Conservation (phyloP, 805 yeast genomes). For the Cyberlindnera lachancei region DNA sequence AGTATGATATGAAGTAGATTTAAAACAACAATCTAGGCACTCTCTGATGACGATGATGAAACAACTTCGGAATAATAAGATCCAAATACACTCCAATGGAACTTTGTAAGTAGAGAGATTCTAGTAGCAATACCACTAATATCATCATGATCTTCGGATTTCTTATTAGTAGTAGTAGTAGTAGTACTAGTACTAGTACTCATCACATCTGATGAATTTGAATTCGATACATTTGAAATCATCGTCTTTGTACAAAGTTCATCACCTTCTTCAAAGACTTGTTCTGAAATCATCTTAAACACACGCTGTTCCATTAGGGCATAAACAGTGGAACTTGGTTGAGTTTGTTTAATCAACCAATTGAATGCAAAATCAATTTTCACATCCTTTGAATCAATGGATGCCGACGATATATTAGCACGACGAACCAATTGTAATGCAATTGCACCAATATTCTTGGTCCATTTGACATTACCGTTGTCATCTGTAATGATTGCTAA, state of each 20-base stretch:
- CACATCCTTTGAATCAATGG: slow-evolving; percentile 6
- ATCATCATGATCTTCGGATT: slow-evolving; percentile 43
- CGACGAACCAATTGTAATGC: slow-evolving; percentile 57
- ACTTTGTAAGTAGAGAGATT: slow-evolving; percentile 47
- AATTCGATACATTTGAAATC: not conserved
- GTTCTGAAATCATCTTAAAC: slow-evolving; percentile 39
- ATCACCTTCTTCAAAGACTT: slow-evolving; percentile 24
- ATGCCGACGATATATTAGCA: slow-evolving; percentile 23
- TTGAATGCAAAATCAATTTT: slow-evolving; percentile 50
- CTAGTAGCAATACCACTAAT: slow-evolving; percentile 53
- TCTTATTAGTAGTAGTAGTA: slow-evolving; percentile 9
- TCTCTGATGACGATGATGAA: too few species aligned
- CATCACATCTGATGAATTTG: too few species aligned
- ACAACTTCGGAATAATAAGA: slow-evolving; percentile 38
- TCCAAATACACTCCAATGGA: slow-evolving; percentile 83
- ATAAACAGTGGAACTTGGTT: slow-evolving; percentile 72
- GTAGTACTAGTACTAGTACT: slow-evolving; percentile 9
- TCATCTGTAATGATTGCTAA: slow-evolving; percentile 77
- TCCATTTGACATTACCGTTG: slow-evolving; percentile 86
- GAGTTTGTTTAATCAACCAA: slow-evolving; percentile 82
- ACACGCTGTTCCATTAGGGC: slow-evolving; percentile 65
- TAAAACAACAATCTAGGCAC: too few species aligned
- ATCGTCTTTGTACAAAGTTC: slow-evolving; percentile 6
- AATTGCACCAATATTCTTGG: slow-evolving; percentile 67
- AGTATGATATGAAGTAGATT: too few species aligned